Base-by-base conservation (phyloP, 2,329 filamentous ascomycete species). In the Corynespora cassiicola region DNA sequence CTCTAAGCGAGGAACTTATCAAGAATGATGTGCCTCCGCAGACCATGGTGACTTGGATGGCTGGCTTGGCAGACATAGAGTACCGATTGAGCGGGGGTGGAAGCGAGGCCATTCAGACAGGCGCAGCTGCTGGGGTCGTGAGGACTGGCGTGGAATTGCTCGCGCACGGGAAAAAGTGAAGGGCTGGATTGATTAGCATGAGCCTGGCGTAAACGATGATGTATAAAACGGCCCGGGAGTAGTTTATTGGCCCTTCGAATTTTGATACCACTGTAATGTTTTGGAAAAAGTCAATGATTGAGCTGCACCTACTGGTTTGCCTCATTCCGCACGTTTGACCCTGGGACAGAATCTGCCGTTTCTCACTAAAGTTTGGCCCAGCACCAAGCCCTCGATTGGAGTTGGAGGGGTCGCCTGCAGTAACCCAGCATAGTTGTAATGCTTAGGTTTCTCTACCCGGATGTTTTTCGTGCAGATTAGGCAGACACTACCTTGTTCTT, bases 31-130 rank as follows among this genome's bases (percentile, higher is more conserved):
- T 96, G 9, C 87, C 86, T 36, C 78, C 89, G 0, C 87, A 92
- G 65, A 92, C 90, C 8, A 87, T 94, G 76, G 87, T 97, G 35
- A 82, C 85, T 3, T 99, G 94, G 94, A 74, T 99, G 45, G 87
- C 94, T 43, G 91, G 91, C 0, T 73, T 99, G 38, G 90, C 92
- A 0, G 88, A 96, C 56, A 88, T 99, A 35, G 94, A 99, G 74
- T 95, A 95, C 70, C 78, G 94, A 46, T 75, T 99, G 5, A 87
- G 91, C 21, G 88, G 90, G 27, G 94, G 94, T 15, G 91, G 88
- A 2, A 90, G 84, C 42, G 94, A 99, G 72, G 74, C 76, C 5
- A 81, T 99, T 42, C 94, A 99, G 75, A 97, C 94, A 0, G 92
- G 94, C 6, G 94, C 91, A 0, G 77, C 96, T 29, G 89, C 97